Evolutionary conservation across 768 basidiomycete species (phyloP).

Genomic region (Nidularia pulvinata): DNA sequence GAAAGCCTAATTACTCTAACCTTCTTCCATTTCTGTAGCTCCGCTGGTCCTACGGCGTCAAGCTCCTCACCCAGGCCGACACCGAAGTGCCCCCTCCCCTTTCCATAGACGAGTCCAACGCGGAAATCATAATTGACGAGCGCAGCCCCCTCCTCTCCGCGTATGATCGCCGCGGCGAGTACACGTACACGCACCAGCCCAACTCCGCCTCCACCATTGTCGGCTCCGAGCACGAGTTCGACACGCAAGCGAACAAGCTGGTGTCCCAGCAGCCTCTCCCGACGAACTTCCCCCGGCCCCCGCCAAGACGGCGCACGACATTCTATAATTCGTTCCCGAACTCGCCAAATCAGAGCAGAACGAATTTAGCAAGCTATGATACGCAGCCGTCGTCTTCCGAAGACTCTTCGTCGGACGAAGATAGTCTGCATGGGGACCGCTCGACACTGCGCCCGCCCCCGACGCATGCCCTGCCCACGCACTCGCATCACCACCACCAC

Average conservation of each 20-base stretch:
- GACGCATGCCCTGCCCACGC: slow-evolving; percentile 4
- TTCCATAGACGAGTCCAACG: slow-evolving; percentile 5
- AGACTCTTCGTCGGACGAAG: slow-evolving; percentile 16
- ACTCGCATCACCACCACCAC: background rate
- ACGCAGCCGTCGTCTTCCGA: slow-evolving; percentile 12
- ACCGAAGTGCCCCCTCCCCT: slow-evolving; percentile 17
- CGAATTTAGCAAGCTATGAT: slow-evolving; percentile 26
- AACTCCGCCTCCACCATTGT: slow-evolving; percentile 5
- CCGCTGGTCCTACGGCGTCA: slow-evolving; percentile 94
- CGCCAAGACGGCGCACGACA: slow-evolving; percentile 27
- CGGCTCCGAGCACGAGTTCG: slow-evolving; percentile 5
- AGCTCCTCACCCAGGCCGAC: slow-evolving; percentile 74
- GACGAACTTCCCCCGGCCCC: slow-evolving; percentile 11
- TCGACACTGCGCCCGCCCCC: background rate
- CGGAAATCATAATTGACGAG: slow-evolving; percentile 6
- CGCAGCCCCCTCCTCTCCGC: background rate
- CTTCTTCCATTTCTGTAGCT: slow-evolving; percentile 41
- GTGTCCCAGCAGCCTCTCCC: slow-evolving; percentile 1
- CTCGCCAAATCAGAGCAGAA: slow-evolving; percentile 40
- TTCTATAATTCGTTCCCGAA: slow-evolving; percentile 72
- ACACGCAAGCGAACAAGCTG: background rate
- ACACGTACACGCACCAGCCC: slow-evolving; percentile 1
- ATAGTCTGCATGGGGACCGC: slow-evolving; percentile 9
- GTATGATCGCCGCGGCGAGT: background rate
- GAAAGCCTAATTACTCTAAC: background rate